Evolutionary conservation across 106 monocot genomes (phyloP).

Genomic region (Allium fistulosum): DNA sequence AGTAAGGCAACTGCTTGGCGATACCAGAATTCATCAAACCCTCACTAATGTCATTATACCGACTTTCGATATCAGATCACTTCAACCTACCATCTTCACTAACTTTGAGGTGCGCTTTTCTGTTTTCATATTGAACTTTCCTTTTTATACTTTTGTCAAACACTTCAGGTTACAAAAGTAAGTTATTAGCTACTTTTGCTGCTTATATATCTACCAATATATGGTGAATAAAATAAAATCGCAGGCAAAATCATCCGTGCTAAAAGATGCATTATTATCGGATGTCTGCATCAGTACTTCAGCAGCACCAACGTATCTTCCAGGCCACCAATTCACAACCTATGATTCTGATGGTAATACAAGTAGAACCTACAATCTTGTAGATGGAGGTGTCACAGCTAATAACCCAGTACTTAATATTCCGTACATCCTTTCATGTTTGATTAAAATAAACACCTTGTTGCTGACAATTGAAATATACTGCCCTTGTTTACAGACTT

Average conservation of each 20-base stretch:
- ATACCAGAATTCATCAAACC: conserved; percentile 30
- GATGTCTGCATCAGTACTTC: conserved; percentile 54
- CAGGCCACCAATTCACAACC: conserved; percentile 43
- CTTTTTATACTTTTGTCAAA: not conserved
- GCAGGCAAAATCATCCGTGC: not conserved
- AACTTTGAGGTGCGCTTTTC: conserved; percentile 28
- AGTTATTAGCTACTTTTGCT: no score
- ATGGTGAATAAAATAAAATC: not conserved
- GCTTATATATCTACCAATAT: no score
- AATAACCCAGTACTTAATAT: conserved; percentile 45
- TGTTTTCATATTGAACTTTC: not conserved
- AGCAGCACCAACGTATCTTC: conserved; percentile 58
- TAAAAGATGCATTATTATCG: conserved; percentile 22
- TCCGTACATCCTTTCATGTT: not conserved
- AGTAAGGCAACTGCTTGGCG: conserved; percentile 25
- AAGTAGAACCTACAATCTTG: conserved; percentile 28
- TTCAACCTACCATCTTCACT: conserved; percentile 52
- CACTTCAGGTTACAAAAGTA: no score
- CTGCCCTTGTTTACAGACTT: not conserved
- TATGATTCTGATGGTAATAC: conserved; percentile 11
- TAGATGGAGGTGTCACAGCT: conserved; percentile 60
- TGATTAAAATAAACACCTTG: not conserved
- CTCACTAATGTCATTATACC: conserved; percentile 52
- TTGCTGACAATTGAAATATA: not conserved
- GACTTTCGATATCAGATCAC: conserved; percentile 43